Evolutionary conservation across 805 yeast genomes (phyloP).

Genomic region (Metschnikowia borealis): DNA sequence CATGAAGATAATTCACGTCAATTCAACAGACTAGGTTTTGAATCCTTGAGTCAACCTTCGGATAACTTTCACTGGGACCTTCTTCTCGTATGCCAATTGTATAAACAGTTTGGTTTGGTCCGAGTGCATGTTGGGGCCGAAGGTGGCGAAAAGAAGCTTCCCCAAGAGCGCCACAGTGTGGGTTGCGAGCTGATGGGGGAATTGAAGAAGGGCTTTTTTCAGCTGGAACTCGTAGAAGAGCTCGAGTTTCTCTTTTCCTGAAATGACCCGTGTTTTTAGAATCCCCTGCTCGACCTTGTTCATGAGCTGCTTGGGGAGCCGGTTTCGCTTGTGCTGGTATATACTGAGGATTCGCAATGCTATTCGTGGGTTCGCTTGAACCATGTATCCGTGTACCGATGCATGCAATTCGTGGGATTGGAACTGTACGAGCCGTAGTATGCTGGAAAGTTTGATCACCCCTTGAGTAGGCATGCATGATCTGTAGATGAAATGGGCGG

Average conservation of each 20-base stretch:
- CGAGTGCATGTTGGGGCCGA: constrained; percentile 10
- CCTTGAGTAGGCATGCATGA: constrained; percentile 10
- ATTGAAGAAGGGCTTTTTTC: constrained; percentile 18
- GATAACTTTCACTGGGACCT: constrained; percentile 7
- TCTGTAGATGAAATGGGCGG: constrained; percentile 20
- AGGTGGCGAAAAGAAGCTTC: constrained; percentile 10
- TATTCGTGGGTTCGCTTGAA: constrained; percentile 25
- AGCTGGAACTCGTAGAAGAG: constrained; percentile 18
- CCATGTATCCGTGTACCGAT: constrained; percentile 23
- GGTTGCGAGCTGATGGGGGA: constrained; percentile 12
- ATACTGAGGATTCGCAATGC: constrained; percentile 23
- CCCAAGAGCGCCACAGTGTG: constrained; percentile 13
- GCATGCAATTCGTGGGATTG: constrained; percentile 15
- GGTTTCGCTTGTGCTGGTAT: constrained; percentile 19
- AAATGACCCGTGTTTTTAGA: constrained; percentile 17
- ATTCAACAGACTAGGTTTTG: too few species aligned
- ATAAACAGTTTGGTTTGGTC: constrained; percentile 15
- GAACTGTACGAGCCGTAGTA: constrained; percentile 17
- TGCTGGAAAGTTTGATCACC: constrained; percentile 19
- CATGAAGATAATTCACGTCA: too few species aligned
- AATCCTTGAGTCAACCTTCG: constrained; percentile 28
- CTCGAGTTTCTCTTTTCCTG: constrained; percentile 17
- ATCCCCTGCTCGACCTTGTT: constrained; percentile 28
- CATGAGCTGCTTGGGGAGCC: constrained; percentile 18
- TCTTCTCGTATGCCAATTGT: constrained; percentile 6